These are phyloP conservation scores for Singerocomus inundabilis DNA, from an alignment of 1,284 basidiomycete genomes.

Conservation along the genomic window DNA sequence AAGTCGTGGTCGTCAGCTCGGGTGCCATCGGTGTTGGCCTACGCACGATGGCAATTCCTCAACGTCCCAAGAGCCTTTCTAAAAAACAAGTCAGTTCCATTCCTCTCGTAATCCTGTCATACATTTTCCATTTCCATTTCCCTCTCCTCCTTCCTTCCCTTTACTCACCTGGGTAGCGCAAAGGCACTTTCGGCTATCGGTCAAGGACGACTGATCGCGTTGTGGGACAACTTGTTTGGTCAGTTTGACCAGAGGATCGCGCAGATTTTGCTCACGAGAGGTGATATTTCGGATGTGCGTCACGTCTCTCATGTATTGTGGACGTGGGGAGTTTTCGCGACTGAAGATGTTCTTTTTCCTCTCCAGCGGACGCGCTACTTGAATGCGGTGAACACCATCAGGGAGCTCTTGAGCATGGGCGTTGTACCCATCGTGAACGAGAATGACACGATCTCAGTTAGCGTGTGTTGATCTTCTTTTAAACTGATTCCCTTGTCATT, in stretches of 20 bases:
- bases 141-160: too few species aligned
- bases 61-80: slow-evolving; percentile 79
- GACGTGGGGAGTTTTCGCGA: background rate
- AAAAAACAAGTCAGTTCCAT: slow-evolving; percentile 75
- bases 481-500: background rate
- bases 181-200: slow-evolving; percentile 96
- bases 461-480: slow-evolving; percentile 53
- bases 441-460: slow-evolving; percentile 94
- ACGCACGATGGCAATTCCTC: slow-evolving; percentile 84
- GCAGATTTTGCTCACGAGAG: slow-evolving; percentile 90
- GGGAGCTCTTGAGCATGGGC: slow-evolving; percentile 85
- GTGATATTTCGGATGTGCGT: slow-evolving; percentile 93
- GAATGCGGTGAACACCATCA: slow-evolving; percentile 92
- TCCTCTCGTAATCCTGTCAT: background rate
- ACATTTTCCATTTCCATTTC: background rate
- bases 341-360: slow-evolving; percentile 2
- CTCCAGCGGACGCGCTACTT: slow-evolving; percentile 84
- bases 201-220: slow-evolving; percentile 91
- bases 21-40: slow-evolving; percentile 96
- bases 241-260: slow-evolving; percentile 94
- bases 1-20: slow-evolving; percentile 93
- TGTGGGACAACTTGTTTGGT: slow-evolving; percentile 96
- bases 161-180: slow-evolving; percentile 13
- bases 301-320: background rate
- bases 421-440: slow-evolving; percentile 96